These are phyloP conservation scores for Graphilbum fragrans DNA, from an alignment of 2,329 filamentous ascomycete genomes.

Conservation along the genomic window DNA sequence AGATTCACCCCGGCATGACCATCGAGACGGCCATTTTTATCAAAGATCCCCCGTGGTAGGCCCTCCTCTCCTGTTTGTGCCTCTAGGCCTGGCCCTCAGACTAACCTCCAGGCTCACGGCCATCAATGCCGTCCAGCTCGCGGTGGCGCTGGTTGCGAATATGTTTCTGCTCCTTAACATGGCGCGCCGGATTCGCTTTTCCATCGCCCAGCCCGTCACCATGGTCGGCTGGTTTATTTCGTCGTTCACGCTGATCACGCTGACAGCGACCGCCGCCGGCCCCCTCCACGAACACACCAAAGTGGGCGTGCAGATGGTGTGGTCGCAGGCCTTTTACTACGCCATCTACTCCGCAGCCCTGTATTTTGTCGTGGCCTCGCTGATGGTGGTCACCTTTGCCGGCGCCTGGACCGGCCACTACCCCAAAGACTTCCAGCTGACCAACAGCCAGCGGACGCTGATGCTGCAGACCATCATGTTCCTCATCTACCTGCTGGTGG, in stretches of 20 bases:
- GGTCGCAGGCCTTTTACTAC: slow-evolving; percentile 80
- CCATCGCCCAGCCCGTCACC: slow-evolving; percentile 69
- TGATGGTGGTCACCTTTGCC: slow-evolving; percentile 69
- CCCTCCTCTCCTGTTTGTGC: neutral
- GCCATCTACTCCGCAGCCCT: slow-evolving; percentile 67
- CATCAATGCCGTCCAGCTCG: slow-evolving; percentile 68
- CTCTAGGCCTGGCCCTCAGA: no score
- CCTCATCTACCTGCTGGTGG: slow-evolving; percentile 67
- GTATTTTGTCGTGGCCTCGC: slow-evolving; percentile 66
- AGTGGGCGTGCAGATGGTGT: slow-evolving; percentile 40
- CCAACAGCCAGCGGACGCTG: slow-evolving; percentile 69
- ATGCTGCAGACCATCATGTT: slow-evolving; percentile 86
- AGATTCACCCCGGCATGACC: slow-evolving; percentile 31
- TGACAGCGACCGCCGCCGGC: slow-evolving; percentile 53
- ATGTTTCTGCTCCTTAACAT: slow-evolving; percentile 79
- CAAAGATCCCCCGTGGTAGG: slow-evolving; percentile 58
- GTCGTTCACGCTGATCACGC: slow-evolving; percentile 52
- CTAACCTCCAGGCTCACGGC: slow-evolving; percentile 44
- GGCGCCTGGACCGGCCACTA: slow-evolving; percentile 63
- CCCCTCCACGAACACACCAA: slow-evolving; percentile 26
- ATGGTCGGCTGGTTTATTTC: slow-evolving; percentile 67
- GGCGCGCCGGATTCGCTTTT: slow-evolving; percentile 66
- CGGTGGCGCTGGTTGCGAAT: slow-evolving; percentile 66
- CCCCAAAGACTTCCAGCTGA: slow-evolving; percentile 64
- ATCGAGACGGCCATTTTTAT: slow-evolving; percentile 39